These are phyloP conservation scores for Acorus calamus DNA, from an alignment of 106 monocot species.

Conservation along the genomic window DNA sequence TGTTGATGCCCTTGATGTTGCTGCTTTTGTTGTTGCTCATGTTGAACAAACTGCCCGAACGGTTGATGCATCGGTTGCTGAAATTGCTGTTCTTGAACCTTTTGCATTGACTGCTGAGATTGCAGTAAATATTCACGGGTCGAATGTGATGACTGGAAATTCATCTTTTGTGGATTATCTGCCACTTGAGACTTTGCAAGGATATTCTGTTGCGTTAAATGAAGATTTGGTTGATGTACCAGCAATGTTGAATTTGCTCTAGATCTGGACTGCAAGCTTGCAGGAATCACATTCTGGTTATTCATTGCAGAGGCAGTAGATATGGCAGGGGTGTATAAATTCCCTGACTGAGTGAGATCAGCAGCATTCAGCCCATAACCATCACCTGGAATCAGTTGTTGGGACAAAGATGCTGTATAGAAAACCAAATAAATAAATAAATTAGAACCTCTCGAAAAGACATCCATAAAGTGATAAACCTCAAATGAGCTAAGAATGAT, in stretches of 20 bases:
- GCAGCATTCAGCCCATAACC: slow-evolving; percentile 32
- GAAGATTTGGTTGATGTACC: slow-evolving; percentile 34
- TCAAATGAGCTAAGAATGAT: no score
- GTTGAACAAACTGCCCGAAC: slow-evolving; percentile 34
- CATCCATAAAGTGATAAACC: no score
- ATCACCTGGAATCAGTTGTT: slow-evolving; percentile 51
- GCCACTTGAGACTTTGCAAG: slow-evolving; percentile 30
- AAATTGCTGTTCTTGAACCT: slow-evolving; percentile 38
- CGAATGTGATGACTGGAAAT: slow-evolving; percentile 42
- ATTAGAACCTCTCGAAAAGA: no score
- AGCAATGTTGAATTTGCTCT: slow-evolving; percentile 26
- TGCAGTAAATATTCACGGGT: slow-evolving; percentile 31
- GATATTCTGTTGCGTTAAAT: slow-evolving; percentile 33
- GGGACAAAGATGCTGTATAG: slow-evolving; percentile 41
- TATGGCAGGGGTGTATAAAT: slow-evolving; percentile 31
- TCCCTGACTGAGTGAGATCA: slow-evolving; percentile 41
- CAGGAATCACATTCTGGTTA: slow-evolving; percentile 37
- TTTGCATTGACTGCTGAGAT: slow-evolving; percentile 39
- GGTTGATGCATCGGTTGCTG: slow-evolving; percentile 35
- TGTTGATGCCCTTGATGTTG: slow-evolving; percentile 34
- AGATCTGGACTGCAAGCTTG: slow-evolving; percentile 40
- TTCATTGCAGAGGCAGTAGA: slow-evolving; percentile 33
- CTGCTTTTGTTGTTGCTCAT: slow-evolving; percentile 11
- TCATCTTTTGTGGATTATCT: slow-evolving; percentile 64
- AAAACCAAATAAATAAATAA: background rate